Base-by-base conservation (phyloP, 2,329 filamentous ascomycete genomes). In the Sporothrix mexicana region DNA sequence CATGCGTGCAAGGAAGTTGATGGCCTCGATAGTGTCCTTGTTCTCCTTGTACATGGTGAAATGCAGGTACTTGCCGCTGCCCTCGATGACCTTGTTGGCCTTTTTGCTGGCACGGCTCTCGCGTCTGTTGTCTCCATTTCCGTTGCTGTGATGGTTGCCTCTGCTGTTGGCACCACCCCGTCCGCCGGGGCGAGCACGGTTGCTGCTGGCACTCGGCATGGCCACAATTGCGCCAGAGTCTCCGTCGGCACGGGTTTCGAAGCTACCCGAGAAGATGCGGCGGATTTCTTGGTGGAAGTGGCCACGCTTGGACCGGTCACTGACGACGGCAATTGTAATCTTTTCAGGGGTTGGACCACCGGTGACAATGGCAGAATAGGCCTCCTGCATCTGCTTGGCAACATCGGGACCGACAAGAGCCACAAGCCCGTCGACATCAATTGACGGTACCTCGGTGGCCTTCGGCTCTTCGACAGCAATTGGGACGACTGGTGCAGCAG, bases 11-110 rank as follows among this genome's bases (percentile, higher is more conserved):
- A 98, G 87, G 78, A 92, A 93, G 70, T 89, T 91, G 70, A 97
- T 86, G 0, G 93, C 91, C 77, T 98, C 95, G 93, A 97, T 97
- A 0, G 95, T 98, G 79, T 98, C 95, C 79, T 95, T 95, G 83
- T 98, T 98, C 83, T 97, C 95, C 83, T 98, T 98, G 88, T 95
- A 97, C 69, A 98, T 85, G 0, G 93, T 95, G 80, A 97, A 97
- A 80, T 97, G 94, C 15, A 97, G 84, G 80, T 93, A 96, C 67
- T 94, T 74, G 45, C 73, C 69, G 25, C 3, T 25, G 6, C 41
- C 57, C 30, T 64, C 51, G 23, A 61, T 41, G 12, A 41, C 20
- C 41, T 70, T 76, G 75, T n/a, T 66, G 9, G 41, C 61, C 61
- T 66, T 68, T 7, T 41, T 36, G 9, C 66, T 41, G 13, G 66